Evolutionary conservation across 164 flowering plant species (phyloP).

Genomic region (Magnolia changhungtana): DNA sequence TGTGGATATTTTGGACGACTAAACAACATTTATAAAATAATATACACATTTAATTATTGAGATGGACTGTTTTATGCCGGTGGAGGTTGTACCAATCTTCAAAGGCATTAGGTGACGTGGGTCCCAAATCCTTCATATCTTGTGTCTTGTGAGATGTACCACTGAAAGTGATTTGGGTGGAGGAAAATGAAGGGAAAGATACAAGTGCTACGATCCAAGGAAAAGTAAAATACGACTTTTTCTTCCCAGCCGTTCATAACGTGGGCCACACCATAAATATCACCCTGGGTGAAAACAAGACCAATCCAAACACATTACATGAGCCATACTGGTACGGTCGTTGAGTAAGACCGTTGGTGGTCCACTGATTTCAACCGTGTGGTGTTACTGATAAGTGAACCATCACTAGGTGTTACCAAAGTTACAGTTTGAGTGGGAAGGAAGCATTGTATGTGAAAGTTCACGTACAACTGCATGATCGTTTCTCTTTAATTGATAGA

Average conservation of each 20-base stretch:
- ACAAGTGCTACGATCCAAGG: neutral
- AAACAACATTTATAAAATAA: neutral
- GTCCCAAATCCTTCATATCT: neutral
- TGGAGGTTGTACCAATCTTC: neutral
- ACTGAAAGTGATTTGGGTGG: neutral
- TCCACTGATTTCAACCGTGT: too few species aligned
- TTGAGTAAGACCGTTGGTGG: too few species aligned
- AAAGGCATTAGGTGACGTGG: constrained; percentile 6
- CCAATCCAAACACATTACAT: too few species aligned
- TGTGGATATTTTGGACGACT: neutral
- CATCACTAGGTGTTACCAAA: too few species aligned
- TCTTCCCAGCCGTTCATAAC: neutral
- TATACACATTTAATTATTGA: neutral
- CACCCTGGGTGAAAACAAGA: too few species aligned
- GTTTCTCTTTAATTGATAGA: too few species aligned
- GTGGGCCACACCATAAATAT: too few species aligned
- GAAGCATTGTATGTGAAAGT: too few species aligned
- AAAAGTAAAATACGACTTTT: neutral
- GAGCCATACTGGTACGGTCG: too few species aligned
- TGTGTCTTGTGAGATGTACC: neutral
- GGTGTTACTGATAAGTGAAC: too few species aligned
- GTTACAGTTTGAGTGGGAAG: too few species aligned
- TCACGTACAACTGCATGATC: too few species aligned
- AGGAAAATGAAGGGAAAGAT: neutral
- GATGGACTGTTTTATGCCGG: neutral